Evolutionary conservation across 139 green algal genomes (phyloP).

Genomic region (Chlamydomonas eustigma): DNA sequence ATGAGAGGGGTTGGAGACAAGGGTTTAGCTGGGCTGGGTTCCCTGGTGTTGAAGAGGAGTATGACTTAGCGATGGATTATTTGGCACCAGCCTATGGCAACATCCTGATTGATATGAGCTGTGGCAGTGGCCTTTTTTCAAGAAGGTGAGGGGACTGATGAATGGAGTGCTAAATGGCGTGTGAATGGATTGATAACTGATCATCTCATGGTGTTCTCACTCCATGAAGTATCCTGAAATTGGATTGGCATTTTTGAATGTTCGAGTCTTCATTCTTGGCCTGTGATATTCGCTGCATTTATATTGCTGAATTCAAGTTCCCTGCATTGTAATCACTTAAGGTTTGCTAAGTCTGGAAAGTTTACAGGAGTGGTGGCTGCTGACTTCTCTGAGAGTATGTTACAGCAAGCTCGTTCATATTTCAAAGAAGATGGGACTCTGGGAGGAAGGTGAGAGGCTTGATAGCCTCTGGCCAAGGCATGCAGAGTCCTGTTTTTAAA

Average conservation of each 20-base stretch:
- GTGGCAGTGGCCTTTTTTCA: constrained; percentile 89
- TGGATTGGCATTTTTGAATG: no score
- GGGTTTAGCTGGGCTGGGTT: constrained; percentile 84
- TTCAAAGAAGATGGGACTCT: constrained; percentile 29
- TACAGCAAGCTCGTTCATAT: constrained; percentile 70
- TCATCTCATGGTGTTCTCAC: no score
- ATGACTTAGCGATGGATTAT: constrained; percentile 43
- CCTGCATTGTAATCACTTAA: no score
- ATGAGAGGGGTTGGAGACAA: constrained; percentile 95
- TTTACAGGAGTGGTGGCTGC: constrained; percentile 77
- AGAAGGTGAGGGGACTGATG: constrained; percentile 39
- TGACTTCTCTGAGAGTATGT: constrained; percentile 79
- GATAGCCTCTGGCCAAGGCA: no score
- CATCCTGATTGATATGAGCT: constrained; percentile 70
- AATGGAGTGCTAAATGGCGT: neutral
- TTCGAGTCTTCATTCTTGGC: no score
- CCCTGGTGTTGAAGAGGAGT: constrained; percentile 73
- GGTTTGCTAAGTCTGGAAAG: constrained; percentile 63
- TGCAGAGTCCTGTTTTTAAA: no score
- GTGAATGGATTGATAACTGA: no score
- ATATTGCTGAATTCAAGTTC: no score
- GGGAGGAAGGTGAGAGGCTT: neutral
- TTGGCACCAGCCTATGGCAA: constrained; percentile 21
- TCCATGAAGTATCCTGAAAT: no score
- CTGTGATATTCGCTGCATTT: no score